phyloP scores from a whole-genome alignment of 2,329 filamentous ascomycete species.

The Neofusicoccum sp. region DNA sequence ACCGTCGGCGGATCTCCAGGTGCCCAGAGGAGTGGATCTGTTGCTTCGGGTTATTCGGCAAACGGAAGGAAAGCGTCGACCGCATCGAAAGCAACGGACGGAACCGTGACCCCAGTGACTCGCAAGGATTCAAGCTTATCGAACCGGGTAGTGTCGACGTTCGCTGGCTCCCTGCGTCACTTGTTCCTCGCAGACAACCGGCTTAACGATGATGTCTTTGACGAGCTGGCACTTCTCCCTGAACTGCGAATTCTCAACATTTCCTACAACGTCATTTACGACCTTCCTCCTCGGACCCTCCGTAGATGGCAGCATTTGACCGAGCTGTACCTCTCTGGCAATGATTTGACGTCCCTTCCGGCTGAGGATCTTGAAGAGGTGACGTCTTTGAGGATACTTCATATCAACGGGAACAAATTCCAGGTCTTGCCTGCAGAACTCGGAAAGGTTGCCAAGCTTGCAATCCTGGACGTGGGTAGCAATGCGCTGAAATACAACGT shows the following conservation, averaged over 20 bases:
- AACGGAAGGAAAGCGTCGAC: conserved; percentile 83
- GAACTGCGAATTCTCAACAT: conserved; percentile 88
- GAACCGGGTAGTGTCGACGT: conserved; percentile 76
- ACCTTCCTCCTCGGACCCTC: conserved; percentile 85
- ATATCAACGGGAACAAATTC: conserved; percentile 98
- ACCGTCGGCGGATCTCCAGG: conserved; percentile 71
- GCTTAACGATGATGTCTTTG: conserved; percentile 91
- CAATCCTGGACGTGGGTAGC: conserved; percentile 90
- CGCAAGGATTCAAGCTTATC: conserved; percentile 90
- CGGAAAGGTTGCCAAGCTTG: conserved; percentile 86
- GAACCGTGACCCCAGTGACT: conserved; percentile 55
- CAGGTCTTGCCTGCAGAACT: conserved; percentile 94
- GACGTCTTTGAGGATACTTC: conserved; percentile 80
- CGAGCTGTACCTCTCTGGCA: conserved; percentile 92
- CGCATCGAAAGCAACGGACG: conserved; percentile 64
- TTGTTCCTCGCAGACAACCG: conserved; percentile 91
- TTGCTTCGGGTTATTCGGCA: conserved; percentile 76
- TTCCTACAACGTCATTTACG: conserved; percentile 91
- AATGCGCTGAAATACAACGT: conserved; percentile 98
- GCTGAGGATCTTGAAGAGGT: conserved; percentile 92
- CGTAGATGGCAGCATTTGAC: conserved; percentile 85
- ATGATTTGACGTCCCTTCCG: conserved; percentile 85
- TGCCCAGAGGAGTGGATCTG: conserved; percentile 72
- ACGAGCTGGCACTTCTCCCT: conserved; percentile 77
- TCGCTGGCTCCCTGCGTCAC: conserved; percentile 79